Evolutionary conservation across 768 basidiomycete species (phyloP).

Genomic region (Kwoniella botswanensis): DNA sequence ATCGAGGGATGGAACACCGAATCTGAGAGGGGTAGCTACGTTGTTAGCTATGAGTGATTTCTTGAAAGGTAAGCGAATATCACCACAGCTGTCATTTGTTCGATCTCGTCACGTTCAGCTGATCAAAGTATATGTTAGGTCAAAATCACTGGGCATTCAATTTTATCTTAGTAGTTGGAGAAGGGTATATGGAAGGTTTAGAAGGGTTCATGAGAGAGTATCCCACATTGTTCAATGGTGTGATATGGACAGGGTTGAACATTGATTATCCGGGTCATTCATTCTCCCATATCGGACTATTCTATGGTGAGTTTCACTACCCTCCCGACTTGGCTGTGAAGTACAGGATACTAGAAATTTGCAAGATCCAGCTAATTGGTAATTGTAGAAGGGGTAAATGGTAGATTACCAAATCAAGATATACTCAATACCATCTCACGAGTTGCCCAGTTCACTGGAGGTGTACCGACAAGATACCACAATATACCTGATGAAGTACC

Average conservation of each 20-base stretch:
- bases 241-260: slow-evolving; percentile 93
- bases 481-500: slow-evolving; percentile 64
- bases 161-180: slow-evolving; percentile 84
- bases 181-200: slow-evolving; percentile 86
- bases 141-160: slow-evolving; percentile 87
- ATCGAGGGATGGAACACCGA: slow-evolving; percentile 65
- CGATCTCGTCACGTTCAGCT: no score
- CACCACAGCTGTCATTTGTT: no score
- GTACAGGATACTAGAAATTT: neutral
- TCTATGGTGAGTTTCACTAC: slow-evolving; percentile 69
- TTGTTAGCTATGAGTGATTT: slow-evolving; percentile 82
- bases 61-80: slow-evolving; percentile 77
- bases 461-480: slow-evolving; percentile 79
- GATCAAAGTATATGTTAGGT: slow-evolving; percentile 30
- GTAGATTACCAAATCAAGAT: slow-evolving; percentile 94
- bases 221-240: slow-evolving; percentile 75
- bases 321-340: neutral
- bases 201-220: slow-evolving; percentile 90
- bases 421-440: slow-evolving; percentile 78
- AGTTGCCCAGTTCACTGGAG: slow-evolving; percentile 72
- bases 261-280: slow-evolving; percentile 97
- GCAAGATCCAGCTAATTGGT: neutral
- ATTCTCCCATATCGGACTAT: slow-evolving; percentile 93
- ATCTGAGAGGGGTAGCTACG: slow-evolving; percentile 84
- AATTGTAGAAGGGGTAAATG: slow-evolving; percentile 84